Evolutionary conservation across 495 filamentous ascomycete species (phyloP).

Genomic region (Penicillium cataractarum): DNA sequence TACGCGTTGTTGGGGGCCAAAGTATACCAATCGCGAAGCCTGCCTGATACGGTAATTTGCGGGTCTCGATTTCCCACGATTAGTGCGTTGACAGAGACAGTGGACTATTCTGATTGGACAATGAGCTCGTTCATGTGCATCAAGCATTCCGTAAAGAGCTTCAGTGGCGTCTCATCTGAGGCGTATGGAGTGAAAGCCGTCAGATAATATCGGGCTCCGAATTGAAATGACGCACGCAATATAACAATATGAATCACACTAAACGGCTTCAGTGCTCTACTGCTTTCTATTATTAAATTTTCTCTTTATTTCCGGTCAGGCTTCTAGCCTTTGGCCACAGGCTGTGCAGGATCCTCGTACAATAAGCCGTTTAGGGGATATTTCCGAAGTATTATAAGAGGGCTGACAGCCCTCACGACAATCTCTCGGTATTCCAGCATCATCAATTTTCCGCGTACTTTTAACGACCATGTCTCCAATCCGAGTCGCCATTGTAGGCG

Average conservation of each 20-base stretch:
- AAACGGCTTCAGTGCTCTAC: not conserved
- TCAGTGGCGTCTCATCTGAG: not conserved
- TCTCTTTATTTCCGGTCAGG: not conserved
- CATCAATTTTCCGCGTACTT: not conserved
- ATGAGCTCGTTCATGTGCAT: not conserved
- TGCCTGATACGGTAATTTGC: not conserved
- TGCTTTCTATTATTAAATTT: not conserved
- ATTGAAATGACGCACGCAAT: not conserved
- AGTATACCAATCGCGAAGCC: not conserved
- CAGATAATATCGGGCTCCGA: not conserved
- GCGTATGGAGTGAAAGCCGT: not conserved
- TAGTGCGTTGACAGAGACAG: not conserved
- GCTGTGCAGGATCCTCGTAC: not conserved
- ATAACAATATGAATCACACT: not conserved
- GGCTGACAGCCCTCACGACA: not conserved
- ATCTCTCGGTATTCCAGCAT: not conserved
- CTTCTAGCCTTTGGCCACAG: not conserved
- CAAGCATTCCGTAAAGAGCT: slow-evolving; percentile 3
- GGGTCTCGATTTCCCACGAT: not conserved
- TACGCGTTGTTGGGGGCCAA: not conserved
- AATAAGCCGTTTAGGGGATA: not conserved
- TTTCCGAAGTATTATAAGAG: not conserved
- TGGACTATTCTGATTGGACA: not conserved
- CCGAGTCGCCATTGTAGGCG: slow-evolving; percentile 48
- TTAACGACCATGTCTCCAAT: slow-evolving; percentile 3